Evolutionary conservation across 805 yeast species (phyloP).

Genomic region (Spathaspora sp.): DNA sequence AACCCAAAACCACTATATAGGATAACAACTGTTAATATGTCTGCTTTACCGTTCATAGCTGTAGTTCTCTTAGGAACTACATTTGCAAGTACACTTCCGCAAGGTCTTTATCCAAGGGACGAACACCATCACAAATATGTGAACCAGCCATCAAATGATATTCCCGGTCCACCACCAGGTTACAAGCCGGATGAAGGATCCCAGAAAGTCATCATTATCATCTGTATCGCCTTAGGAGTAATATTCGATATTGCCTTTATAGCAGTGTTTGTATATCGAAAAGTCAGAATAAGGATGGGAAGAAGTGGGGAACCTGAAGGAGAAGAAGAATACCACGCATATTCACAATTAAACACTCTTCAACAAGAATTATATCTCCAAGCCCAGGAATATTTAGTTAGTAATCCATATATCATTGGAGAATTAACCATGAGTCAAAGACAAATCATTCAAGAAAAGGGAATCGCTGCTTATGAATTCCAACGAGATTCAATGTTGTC

Average conservation of each 20-base stretch:
- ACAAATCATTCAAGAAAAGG: conserved; percentile 76
- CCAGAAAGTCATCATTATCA: conserved; percentile 1
- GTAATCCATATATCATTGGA: conserved; percentile 37
- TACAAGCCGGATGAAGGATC: neutral
- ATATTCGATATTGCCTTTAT: conserved; percentile 6
- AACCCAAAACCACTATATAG: no score
- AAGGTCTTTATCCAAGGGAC: neutral
- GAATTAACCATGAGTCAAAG: conserved; percentile 55
- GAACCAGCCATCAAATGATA: neutral
- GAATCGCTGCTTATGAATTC: conserved; percentile 89
- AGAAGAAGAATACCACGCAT: conserved; percentile 56
- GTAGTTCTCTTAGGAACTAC: neutral
- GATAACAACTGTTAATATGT: neutral
- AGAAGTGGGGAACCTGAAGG: conserved; percentile 50
- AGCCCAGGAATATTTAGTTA: conserved; percentile 46
- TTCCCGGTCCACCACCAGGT: neutral
- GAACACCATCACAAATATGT: neutral
- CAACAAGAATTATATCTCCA: conserved; percentile 70
- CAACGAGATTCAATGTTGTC: conserved; percentile 52
- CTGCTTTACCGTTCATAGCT: neutral
- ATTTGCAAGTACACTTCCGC: neutral
- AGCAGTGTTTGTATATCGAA: conserved; percentile 3
- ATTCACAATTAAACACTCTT: conserved; percentile 58
- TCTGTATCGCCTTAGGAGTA: conserved; percentile 4
- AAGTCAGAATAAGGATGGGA: conserved; percentile 9